Conservation (phyloP, 2,329 filamentous ascomycete genomes). For the Hysterium pulicare region DNA sequence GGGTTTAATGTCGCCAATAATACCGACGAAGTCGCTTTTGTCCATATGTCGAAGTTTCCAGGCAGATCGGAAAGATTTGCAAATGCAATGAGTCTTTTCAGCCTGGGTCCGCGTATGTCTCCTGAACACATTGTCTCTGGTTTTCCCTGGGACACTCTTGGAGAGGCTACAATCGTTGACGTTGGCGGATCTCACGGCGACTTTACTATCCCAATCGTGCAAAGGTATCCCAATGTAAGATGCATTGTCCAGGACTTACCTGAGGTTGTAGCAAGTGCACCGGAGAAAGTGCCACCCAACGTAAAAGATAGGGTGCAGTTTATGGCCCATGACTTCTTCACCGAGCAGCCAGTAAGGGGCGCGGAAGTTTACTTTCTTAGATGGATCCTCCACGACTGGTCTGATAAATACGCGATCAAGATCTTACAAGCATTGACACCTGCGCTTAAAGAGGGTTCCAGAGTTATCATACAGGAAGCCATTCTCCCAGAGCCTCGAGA, state of each 20-base stretch:
- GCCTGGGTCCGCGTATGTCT: too few species aligned
- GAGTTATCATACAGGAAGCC: constrained; percentile 18
- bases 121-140: constrained; percentile 11
- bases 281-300: constrained; percentile 8
- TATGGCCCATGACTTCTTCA: constrained; percentile 23
- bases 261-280: constrained; percentile 8
- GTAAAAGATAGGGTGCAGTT: constrained; percentile 12
- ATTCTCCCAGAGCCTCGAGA: constrained; percentile 20
- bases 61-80: too few species aligned
- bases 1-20: too few species aligned
- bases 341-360: constrained; percentile 18
- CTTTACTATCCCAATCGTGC: constrained; percentile 5
- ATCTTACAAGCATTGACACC: constrained; percentile 17
- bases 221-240: constrained; percentile 1
- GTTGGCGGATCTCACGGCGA: constrained; percentile 8
- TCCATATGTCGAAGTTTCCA: too few species aligned
- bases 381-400: constrained; percentile 38
- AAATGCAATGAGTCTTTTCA: too few species aligned
- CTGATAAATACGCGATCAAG: constrained; percentile 28
- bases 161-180: constrained; percentile 12
- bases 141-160: constrained; percentile 12
- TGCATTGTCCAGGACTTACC: constrained; percentile 18
- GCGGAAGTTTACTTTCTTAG: constrained; percentile 33
- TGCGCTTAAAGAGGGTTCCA: constrained; percentile 9
- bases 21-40: too few species aligned